Conservation (phyloP, 2,329 filamentous ascomycete genomes). For the Fusarium praegraminearum region DNA sequence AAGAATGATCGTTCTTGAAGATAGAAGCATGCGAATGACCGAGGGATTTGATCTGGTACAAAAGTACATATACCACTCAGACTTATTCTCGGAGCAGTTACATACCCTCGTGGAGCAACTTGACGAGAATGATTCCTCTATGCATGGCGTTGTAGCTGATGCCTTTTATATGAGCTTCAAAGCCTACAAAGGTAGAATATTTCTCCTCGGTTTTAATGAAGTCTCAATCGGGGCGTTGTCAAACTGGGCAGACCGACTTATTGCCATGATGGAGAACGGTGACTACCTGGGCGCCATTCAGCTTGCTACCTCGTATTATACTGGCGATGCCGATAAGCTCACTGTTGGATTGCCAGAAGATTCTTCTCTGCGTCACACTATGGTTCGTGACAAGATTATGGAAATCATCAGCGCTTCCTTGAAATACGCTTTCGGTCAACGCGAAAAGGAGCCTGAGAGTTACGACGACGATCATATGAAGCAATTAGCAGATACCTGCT, state of each 20-base stretch:
- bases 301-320: slow-evolving; percentile 92
- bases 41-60: slow-evolving; percentile 93
- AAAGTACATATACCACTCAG: slow-evolving; percentile 91
- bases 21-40: slow-evolving; percentile 87
- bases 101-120: slow-evolving; percentile 87
- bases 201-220: slow-evolving; percentile 93
- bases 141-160: slow-evolving; percentile 97
- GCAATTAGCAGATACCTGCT: slow-evolving; percentile 85
- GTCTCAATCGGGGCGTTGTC: slow-evolving; percentile 90
- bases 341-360: slow-evolving; percentile 95
- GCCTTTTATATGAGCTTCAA: slow-evolving; percentile 99
- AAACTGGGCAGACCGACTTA: slow-evolving; percentile 95
- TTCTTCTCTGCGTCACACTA: slow-evolving; percentile 75
- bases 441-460: slow-evolving; percentile 61
- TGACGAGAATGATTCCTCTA: slow-evolving; percentile 85
- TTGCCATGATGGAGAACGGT: slow-evolving; percentile 96
- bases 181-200: slow-evolving; percentile 92
- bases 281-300: slow-evolving; percentile 93
- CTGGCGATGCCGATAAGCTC: slow-evolving; percentile 89
- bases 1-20: slow-evolving; percentile 90
- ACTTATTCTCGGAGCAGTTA: slow-evolving; percentile 90
- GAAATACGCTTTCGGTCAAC: slow-evolving; percentile 84
- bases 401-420: slow-evolving; percentile 95
- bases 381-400: slow-evolving; percentile 89
- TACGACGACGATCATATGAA: slow-evolving; percentile 72